Evolutionary conservation across 163 green algal genomes (phyloP).

Genomic region (Picocystis sp.): DNA sequence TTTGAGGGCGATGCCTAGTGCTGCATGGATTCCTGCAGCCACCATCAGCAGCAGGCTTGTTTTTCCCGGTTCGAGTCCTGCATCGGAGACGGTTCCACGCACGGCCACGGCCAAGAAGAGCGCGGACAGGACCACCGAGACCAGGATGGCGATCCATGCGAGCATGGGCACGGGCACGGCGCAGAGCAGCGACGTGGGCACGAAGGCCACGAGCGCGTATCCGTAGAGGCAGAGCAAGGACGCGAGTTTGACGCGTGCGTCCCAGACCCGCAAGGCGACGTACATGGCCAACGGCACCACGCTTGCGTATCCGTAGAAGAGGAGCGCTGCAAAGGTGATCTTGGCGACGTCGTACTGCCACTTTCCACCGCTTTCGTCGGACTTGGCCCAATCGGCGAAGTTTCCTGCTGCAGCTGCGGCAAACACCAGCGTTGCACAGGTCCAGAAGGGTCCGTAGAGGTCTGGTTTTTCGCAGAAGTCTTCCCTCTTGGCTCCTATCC

Average conservation of each 20-base stretch:
- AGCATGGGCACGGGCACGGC: slow-evolving; percentile 47
- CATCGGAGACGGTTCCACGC: slow-evolving; percentile 35
- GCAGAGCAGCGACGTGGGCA: slow-evolving; percentile 68
- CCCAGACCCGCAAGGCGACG: slow-evolving; percentile 47
- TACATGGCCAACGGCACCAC: slow-evolving; percentile 50
- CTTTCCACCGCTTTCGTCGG: not conserved
- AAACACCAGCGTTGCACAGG: slow-evolving; percentile 16
- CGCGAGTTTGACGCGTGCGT: slow-evolving; percentile 38
- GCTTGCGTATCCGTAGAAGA: slow-evolving; percentile 86
- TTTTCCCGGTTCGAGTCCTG: slow-evolving; percentile 28
- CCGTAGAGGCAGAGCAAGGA: slow-evolving; percentile 83
- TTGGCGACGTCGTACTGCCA: slow-evolving; percentile 23
- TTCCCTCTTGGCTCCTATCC: slow-evolving; percentile 11
- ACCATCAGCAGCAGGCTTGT: slow-evolving; percentile 30
- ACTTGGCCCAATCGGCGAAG: slow-evolving; percentile 16
- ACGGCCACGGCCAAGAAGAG: slow-evolving; percentile 65
- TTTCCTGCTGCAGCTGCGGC: slow-evolving; percentile 13
- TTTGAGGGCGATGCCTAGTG: slow-evolving; percentile 50
- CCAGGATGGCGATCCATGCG: slow-evolving; percentile 37
- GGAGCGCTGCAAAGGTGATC: slow-evolving; percentile 42
- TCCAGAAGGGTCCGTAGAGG: slow-evolving; percentile 50
- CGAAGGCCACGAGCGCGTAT: slow-evolving; percentile 75
- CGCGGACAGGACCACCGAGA: slow-evolving; percentile 29
- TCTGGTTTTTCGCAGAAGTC: slow-evolving; percentile 51
- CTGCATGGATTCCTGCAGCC: slow-evolving; percentile 36